Base-by-base conservation (phyloP, 1,139 yeast genomes). In the Pichia norvegensis region DNA sequence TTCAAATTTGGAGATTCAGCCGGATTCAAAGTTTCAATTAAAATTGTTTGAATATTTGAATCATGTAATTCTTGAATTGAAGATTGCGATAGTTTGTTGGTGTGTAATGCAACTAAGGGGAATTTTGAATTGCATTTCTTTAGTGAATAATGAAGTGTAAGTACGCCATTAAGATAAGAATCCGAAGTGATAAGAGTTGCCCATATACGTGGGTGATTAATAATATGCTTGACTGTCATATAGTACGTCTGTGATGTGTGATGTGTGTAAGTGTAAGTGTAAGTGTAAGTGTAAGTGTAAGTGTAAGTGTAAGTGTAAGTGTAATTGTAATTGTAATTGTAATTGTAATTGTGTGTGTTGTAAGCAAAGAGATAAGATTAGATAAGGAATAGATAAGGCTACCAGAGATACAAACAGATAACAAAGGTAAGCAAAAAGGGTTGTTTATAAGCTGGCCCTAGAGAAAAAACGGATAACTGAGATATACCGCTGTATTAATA, bases 181-280 rank as follows among this genome's bases (percentile, higher is more conserved):
- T 67, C 63, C 55, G 71, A 74, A 20, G 81, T 76, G 47, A 76
- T 69, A 33, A 77, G 62, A 0, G 80, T 74, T 0, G 78, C 70
- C 81, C 81, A 77, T 1, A 72, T 74, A 44, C 57, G 61, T 14
- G 48, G 43, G 16, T 36, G 17, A 8, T 6, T 6, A 4, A 5
- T 17, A 29, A 40, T 29, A 11, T 40, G 29, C 9, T 17, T 29
- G 11, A 33, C 7, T n/a, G 47, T 46, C 45, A 46, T 47, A 36
- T 7, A 42, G 38, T 27, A 19, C 13, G n/a, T 14, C n/a, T 14
- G 33, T 29, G 14, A 29, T n/a, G 33, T 14, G 9, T 29, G 13
- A 14, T 29, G 17, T 9, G 33, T 11, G 14, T 14, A n/a, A 14
- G 7, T 8, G 29, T 25, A 25, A 25, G 29, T 25, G 11, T 25